A percentile compares a stretch with the other conserved stretches of the same genome.
Conservation (phyloP, 2,329 filamentous ascomycete species). For the Calonectria crousiana region DNA sequence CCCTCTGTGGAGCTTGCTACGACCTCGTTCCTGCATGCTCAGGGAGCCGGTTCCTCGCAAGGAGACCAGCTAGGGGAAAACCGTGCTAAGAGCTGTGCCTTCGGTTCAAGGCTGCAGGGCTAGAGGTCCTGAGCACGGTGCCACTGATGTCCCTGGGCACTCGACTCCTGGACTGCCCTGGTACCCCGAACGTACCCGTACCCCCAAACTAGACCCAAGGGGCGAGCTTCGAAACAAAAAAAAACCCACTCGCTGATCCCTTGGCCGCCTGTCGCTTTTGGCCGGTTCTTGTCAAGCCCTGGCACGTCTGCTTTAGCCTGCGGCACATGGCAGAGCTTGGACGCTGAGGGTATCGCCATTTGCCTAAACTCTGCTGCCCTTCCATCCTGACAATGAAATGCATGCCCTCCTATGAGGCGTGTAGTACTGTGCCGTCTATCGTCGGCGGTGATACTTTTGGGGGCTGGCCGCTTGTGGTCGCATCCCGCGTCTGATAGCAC, state of each 20-base stretch:
- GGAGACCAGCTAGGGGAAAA: constrained; percentile 30
- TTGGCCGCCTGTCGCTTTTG: constrained; percentile 28
- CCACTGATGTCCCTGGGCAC: constrained; percentile 31
- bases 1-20: constrained; percentile 35
- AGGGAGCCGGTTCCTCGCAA: constrained; percentile 35
- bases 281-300: constrained; percentile 25
- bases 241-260: constrained; percentile 36
- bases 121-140: constrained; percentile 32
- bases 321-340: constrained; percentile 25
- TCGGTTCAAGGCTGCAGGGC: constrained; percentile 26
- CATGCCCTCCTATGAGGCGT: neutral
- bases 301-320: constrained; percentile 22
- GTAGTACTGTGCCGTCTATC: neutral
- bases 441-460: neutral
- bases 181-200: constrained; percentile 11
- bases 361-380: constrained; percentile 18
- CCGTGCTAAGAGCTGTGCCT: constrained; percentile 30
- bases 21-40: constrained; percentile 46
- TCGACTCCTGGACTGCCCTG: constrained; percentile 22
- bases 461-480: constrained; percentile 11
- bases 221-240: constrained; percentile 35
- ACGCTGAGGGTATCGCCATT: constrained; percentile 23
- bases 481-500: constrained; percentile 28
- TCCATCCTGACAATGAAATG: neutral
- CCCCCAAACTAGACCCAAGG: constrained; percentile 25